phyloP scores from a whole-genome alignment of 345 rosid genomes.

The Populus euphratica region DNA sequence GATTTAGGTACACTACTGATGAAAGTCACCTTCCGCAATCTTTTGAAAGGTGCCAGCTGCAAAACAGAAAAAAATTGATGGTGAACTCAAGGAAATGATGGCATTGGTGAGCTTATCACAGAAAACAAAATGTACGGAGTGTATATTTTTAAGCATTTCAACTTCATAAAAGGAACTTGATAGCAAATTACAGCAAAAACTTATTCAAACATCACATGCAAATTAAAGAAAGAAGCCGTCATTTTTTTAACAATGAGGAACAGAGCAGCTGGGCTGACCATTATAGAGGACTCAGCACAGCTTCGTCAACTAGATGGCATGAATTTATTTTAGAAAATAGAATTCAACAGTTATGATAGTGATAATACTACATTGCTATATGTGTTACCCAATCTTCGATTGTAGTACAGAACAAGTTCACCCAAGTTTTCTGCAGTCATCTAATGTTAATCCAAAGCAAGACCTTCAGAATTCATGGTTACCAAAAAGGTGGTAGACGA shows the following conservation, averaged over 20 bases:
- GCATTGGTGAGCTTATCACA: not conserved
- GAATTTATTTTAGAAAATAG: not conserved
- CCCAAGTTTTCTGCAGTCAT: not conserved
- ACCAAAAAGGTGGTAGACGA: not conserved
- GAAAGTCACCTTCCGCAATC: constrained; percentile 63
- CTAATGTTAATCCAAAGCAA: not conserved
- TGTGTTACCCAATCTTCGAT: not conserved
- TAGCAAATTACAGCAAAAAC: no score
- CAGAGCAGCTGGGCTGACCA: not conserved
- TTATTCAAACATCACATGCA: not conserved
- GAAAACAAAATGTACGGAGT: not conserved
- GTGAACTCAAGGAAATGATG: not conserved
- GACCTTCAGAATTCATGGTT: not conserved
- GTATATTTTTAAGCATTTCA: not conserved
- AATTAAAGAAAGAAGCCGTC: not conserved
- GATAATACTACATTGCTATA: not conserved
- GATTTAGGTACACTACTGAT: constrained; percentile 66
- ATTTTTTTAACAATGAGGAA: not conserved
- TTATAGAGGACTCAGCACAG: not conserved
- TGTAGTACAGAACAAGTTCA: not conserved
- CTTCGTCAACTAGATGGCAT: not conserved
- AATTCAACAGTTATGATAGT: not conserved
- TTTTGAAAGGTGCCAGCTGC: constrained; percentile 87
- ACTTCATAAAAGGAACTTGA: not conserved
- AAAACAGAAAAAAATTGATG: not conserved